These are phyloP conservation scores for Phaeosphaeria sp. DNA, from an alignment of 2,329 filamentous ascomycete species.

Conservation along the genomic window DNA sequence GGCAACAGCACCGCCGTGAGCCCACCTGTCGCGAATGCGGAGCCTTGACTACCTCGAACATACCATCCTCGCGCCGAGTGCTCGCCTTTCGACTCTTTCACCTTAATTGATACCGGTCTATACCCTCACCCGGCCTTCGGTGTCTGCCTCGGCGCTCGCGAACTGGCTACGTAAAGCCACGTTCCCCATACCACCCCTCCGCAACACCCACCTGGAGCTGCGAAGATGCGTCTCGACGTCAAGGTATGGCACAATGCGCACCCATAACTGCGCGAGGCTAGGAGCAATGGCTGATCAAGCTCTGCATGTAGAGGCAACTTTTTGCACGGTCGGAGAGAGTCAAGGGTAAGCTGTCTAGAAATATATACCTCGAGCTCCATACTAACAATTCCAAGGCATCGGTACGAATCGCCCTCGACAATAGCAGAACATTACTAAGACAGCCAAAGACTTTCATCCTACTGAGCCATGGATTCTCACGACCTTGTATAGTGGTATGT, in stretches of 20 bases:
- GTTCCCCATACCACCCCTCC: slow-evolving; percentile 44
- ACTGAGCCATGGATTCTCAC: slow-evolving; percentile 95
- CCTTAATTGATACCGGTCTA: neutral
- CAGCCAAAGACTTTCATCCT: slow-evolving; percentile 89
- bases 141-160: slow-evolving; percentile 22
- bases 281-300: slow-evolving; percentile 46
- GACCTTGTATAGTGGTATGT: slow-evolving; percentile 88
- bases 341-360: slow-evolving; percentile 58
- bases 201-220: slow-evolving; percentile 31
- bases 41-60: slow-evolving; percentile 2
- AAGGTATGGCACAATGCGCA: slow-evolving; percentile 42
- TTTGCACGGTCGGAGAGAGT: slow-evolving; percentile 93
- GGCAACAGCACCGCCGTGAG: slow-evolving; percentile 24
- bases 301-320: slow-evolving; percentile 71
- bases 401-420: slow-evolving; percentile 30
- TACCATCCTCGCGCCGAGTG: neutral
- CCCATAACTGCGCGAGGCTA: neutral
- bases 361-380: slow-evolving; percentile 7
- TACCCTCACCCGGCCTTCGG: slow-evolving; percentile 1
- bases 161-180: slow-evolving; percentile 49
- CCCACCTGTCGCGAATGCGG: slow-evolving; percentile 23
- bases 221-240: slow-evolving; percentile 55
- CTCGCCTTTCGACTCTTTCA: neutral
- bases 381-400: slow-evolving; percentile 43
- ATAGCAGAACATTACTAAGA: slow-evolving; percentile 20